These are phyloP conservation scores for Albatrellus ellisii DNA, from an alignment of 768 basidiomycete species.

Conservation along the genomic window DNA sequence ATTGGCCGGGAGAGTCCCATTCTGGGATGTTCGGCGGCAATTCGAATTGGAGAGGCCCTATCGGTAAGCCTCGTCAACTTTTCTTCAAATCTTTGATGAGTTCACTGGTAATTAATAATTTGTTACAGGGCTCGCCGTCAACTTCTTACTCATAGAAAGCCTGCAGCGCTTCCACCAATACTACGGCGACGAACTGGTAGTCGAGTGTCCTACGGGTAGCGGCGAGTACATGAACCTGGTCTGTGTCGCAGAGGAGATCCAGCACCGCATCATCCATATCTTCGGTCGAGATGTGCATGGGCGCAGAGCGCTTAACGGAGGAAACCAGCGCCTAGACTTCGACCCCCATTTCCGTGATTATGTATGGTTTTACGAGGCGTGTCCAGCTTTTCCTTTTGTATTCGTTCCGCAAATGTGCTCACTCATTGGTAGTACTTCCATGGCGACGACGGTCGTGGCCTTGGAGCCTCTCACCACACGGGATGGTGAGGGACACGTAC, in stretches of 20 bases:
- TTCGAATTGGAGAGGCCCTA: constrained; percentile 88
- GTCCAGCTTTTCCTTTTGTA: constrained; percentile 8
- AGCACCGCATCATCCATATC: constrained; percentile 97
- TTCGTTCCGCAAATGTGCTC: no score
- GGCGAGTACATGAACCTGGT: constrained; percentile 98
- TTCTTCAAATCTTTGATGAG: not conserved
- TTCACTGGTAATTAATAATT: constrained; percentile 4
- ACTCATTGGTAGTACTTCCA: constrained; percentile 85
- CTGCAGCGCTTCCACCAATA: constrained; percentile 97
- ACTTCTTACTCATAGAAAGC: constrained; percentile 91
- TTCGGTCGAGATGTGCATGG: constrained; percentile 89
- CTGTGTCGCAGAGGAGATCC: constrained; percentile 91
- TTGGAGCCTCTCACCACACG: constrained; percentile 97
- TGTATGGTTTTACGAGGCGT: constrained; percentile 88
- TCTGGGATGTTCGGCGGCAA: constrained; percentile 99
- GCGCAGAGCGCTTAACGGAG: constrained; percentile 83
- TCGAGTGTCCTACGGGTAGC: constrained; percentile 93
- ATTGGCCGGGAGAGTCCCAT: constrained; percentile 97
- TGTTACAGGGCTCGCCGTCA: constrained; percentile 78
- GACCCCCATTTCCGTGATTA: constrained; percentile 97
- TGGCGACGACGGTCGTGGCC: constrained; percentile 80
- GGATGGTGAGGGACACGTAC: constrained; percentile 57
- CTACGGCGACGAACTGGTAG: constrained; percentile 84
- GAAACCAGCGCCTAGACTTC: constrained; percentile 70
- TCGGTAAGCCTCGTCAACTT: constrained; percentile 36